Evolutionary conservation across 2,329 filamentous ascomycete genomes (phyloP).

Genomic region (Ceratocystis destructans): DNA sequence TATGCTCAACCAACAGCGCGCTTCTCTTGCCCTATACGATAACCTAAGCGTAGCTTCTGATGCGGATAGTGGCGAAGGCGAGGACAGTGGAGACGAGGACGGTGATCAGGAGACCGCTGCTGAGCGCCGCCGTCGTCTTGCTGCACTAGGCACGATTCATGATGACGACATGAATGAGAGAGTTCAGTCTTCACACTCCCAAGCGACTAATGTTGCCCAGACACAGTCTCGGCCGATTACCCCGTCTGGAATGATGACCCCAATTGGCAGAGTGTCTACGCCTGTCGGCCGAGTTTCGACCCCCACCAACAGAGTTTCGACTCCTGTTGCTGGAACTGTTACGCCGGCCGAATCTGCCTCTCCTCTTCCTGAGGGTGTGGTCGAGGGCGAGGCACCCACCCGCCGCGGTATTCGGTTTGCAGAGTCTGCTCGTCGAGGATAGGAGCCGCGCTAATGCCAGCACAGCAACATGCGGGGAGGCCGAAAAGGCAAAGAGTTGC

Average conservation of each 20-base stretch:
- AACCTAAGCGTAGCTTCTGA: constrained; percentile 1
- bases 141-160: constrained; percentile 50
- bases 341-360: constrained; percentile 36
- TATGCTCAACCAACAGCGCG: not conserved
- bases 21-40: constrained; percentile 3
- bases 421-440: constrained; percentile 26
- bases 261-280: constrained; percentile 31
- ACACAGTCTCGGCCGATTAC: constrained; percentile 38
- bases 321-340: constrained; percentile 26
- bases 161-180: constrained; percentile 46
- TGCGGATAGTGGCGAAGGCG: not conserved
- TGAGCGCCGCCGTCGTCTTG: constrained; percentile 58
- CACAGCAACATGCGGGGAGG: not conserved
- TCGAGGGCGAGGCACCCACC: constrained; percentile 33
- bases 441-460: not conserved
- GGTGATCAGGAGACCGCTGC: constrained; percentile 56
- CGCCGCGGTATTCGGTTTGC: constrained; percentile 49
- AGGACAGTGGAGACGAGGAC: constrained; percentile 46
- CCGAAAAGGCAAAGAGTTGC: not conserved
- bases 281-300: constrained; percentile 27
- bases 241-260: constrained; percentile 35
- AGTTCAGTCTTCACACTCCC: constrained; percentile 52
- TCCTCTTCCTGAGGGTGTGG: constrained; percentile 35
- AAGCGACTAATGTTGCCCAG: constrained; percentile 28
- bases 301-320: constrained; percentile 40